phyloP scores from a whole-genome alignment of 192 early-diverging fungal species.

The Umbelopsis ramanniana region DNA sequence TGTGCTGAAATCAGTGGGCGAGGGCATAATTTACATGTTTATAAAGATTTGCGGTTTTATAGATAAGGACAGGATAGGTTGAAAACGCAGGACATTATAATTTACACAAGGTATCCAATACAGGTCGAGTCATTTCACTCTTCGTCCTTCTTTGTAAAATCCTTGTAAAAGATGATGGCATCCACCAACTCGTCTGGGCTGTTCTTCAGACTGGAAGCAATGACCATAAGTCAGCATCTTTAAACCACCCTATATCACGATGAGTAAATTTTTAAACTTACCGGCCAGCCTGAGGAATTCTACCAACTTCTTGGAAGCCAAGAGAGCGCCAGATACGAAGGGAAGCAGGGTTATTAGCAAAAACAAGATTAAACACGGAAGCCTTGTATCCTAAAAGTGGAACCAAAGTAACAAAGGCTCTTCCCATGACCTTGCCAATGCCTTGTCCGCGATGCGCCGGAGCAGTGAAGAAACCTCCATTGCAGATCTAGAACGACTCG shows the following conservation, averaged over 20 bases:
- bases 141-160: conserved; percentile 52
- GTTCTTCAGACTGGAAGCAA: conserved; percentile 38
- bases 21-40: no score
- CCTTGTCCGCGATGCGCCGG: conserved; percentile 51
- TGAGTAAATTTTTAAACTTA: no score
- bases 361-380: conserved; percentile 83
- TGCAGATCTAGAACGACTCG: conserved; percentile 61
- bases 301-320: conserved; percentile 71
- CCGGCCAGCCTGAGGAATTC: conserved; percentile 69
- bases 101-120: no score
- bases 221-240: not conserved
- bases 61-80: no score
- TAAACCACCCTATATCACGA: not conserved
- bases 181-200: conserved; percentile 60
- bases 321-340: conserved; percentile 65
- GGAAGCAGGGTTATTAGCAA: conserved; percentile 69
- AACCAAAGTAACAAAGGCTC: conserved; percentile 62
- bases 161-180: conserved; percentile 79
- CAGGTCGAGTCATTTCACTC: not conserved
- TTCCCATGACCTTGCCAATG: conserved; percentile 64
- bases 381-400: conserved; percentile 74
- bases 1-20: no score
- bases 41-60: no score
- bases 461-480: conserved; percentile 74
- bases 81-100: no score